These are phyloP conservation scores for Ramaria sp. DNA, from an alignment of 768 basidiomycete species.

Conservation along the genomic window DNA sequence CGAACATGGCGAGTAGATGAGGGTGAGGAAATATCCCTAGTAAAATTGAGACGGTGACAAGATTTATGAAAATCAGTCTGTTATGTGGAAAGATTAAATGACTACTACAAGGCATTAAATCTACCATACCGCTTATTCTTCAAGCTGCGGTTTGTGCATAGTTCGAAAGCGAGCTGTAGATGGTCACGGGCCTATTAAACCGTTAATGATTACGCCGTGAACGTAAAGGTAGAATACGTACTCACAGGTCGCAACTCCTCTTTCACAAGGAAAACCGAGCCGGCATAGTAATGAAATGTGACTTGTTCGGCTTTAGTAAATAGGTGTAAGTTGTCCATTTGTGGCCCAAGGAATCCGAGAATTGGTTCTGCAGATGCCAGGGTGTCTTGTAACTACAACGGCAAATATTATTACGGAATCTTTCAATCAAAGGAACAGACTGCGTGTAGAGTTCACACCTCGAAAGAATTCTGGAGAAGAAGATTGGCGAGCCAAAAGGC, in stretches of 20 bases:
- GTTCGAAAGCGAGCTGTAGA: constrained; percentile 4
- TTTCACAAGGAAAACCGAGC: constrained; percentile 3
- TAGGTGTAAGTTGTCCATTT: constrained; percentile 5
- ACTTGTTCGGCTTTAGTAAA: constrained; percentile 10
- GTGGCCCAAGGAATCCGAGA: constrained; percentile 2
- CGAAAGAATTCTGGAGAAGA: constrained; percentile 4
- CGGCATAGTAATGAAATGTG: constrained; percentile 8
- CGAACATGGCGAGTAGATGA: neutral
- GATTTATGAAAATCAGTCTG: constrained; percentile 8
- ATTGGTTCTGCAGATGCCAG: constrained; percentile 8
- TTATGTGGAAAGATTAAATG: neutral
- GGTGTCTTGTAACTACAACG: constrained; percentile 1
- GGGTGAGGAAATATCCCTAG: constrained; percentile 5
- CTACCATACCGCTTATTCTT: constrained; percentile 1
- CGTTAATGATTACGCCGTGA: neutral
- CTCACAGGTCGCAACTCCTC: constrained; percentile 5
- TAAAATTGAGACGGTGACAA: constrained; percentile 5
- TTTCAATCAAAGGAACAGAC: neutral
- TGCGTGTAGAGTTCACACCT: neutral
- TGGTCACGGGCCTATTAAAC: constrained; percentile 7
- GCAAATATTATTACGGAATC: neutral
- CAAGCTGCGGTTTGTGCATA: constrained; percentile 6
- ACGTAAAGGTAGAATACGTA: neutral
- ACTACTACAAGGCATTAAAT: neutral
- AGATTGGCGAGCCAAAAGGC: constrained; percentile 8